Evolutionary conservation across 495 filamentous ascomycete genomes (phyloP), one percentile per base, ranked within the genome.

Genomic region (Pseudoneurospora amorphoporcata): DNA sequence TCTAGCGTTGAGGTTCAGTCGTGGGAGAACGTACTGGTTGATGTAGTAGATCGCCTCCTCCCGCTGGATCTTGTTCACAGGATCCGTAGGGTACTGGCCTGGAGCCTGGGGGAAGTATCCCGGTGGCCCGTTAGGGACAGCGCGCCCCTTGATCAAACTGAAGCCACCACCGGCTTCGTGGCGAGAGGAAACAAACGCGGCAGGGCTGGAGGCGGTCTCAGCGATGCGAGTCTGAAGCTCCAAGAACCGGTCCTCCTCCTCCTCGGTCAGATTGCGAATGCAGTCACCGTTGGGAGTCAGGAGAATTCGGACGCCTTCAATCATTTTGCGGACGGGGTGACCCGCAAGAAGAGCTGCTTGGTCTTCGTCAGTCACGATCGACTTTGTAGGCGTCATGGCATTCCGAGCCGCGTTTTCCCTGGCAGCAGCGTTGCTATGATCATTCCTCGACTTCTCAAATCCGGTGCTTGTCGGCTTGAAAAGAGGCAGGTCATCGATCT

Each of bases 251-350:
- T 91, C 85, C 73, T 97, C 93, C 77, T 96, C 92, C 39, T 92
- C 90, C 16, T 85, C 77, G 12, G 87, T 90, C 29, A 99, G 83
- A 73, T 93, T 92, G 43, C 89, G 88, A 38, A 98, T 84, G 70
- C 92, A 90, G 71, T 90, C 88, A 4, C 94, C 93, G 72, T 91
- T 90, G 4, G 94, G 92, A 1, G 92, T 94, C 69, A 95, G 89
- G 68, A 95, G 82, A 70, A 89, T 87, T 37, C 87, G 84, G 39
- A 84, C 82, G 29, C 82, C 82, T 39, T 85, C 84, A 19, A 83
- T 76, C 1, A 81, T 73, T 75, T 88, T 88, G 68, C 83, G 85
- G 40, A 88, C 83, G 2, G 84, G 80, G 65, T 82, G 78, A 32
- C 87, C 86, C 4, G 84, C 81, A 7, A 82, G 81, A 23, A 88